Conservation (phyloP, 139 green algal species). For the Medakamo hakoo region DNA sequence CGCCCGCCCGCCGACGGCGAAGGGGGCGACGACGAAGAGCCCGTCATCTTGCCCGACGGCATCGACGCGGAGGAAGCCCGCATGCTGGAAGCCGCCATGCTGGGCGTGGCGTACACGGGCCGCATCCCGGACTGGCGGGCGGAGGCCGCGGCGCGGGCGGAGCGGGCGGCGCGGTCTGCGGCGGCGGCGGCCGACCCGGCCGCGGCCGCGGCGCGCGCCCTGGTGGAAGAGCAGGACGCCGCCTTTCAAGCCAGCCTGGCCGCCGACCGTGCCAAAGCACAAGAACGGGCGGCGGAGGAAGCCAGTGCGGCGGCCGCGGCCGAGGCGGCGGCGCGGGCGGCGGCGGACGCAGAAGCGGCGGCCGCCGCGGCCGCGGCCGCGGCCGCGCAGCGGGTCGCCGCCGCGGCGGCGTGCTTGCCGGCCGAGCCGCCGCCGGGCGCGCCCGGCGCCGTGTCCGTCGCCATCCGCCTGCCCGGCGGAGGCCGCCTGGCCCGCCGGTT, state of each 20-base stretch:
- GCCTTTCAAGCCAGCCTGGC: slow-evolving; percentile 36
- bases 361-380: background rate
- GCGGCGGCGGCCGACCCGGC: slow-evolving; percentile 9
- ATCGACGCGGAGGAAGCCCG: slow-evolving; percentile 44
- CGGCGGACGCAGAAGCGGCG: slow-evolving; percentile 1
- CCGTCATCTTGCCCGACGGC: slow-evolving; percentile 29
- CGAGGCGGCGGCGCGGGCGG: background rate
- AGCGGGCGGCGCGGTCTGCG: too few species aligned
- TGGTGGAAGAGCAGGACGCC: slow-evolving; percentile 51
- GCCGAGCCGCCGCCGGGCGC: slow-evolving; percentile 16
- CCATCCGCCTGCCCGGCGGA: slow-evolving; percentile 37
- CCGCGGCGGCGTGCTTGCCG: slow-evolving; percentile 11
- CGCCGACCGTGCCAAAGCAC: slow-evolving; percentile 10
- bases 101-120: slow-evolving; percentile 53
- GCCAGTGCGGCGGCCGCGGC: slow-evolving; percentile 13
- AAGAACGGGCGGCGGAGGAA: background rate
- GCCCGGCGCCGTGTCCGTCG: slow-evolving; percentile 11
- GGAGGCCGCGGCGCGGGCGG: slow-evolving; percentile 3
- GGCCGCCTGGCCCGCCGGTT: slow-evolving; percentile 22
- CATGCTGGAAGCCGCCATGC: slow-evolving; percentile 69
- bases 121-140: slow-evolving; percentile 22
- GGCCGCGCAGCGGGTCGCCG: background rate
- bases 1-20: too few species aligned
- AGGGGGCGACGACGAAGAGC: too few species aligned
- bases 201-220: slow-evolving; percentile 15